Evolutionary conservation across 2,329 filamentous ascomycete genomes (phyloP).

Genomic region (Hypocreales sp.): DNA sequence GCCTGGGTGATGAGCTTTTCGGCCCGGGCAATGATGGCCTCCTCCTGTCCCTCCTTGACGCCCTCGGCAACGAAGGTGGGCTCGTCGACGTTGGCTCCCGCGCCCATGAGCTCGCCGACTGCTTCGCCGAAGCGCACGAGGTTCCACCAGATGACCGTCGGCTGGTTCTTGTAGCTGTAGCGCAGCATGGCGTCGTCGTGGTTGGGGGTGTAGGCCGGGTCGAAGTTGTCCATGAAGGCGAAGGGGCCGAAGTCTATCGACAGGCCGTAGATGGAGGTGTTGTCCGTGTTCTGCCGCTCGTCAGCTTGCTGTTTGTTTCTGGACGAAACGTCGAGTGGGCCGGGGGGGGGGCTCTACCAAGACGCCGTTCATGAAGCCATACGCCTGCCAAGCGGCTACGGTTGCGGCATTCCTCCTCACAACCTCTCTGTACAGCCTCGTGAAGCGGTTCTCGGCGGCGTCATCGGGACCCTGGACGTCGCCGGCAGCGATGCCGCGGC

Average conservation of each 20-base stretch:
- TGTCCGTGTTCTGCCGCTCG: constrained; percentile 79
- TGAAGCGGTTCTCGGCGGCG: constrained; percentile 70
- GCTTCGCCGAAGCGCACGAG: constrained; percentile 81
- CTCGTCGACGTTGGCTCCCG: constrained; percentile 57
- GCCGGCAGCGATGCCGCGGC: constrained; percentile 37
- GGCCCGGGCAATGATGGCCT: constrained; percentile 60
- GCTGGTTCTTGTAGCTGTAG: constrained; percentile 89
- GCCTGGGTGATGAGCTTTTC: constrained; percentile 68
- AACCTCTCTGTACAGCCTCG: constrained; percentile 76
- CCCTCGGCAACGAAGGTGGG: constrained; percentile 57
- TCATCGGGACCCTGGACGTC: constrained; percentile 52
- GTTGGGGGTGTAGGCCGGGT: constrained; percentile 88
- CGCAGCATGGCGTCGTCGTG: constrained; percentile 82
- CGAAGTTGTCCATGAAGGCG: constrained; percentile 94
- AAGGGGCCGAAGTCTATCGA: constrained; percentile 94
- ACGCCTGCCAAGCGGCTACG: constrained; percentile 90
- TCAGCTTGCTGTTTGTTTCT: too few relatives aligned
- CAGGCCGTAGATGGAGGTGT: constrained; percentile 79
- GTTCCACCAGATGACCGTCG: constrained; percentile 98
- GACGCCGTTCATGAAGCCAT: constrained; percentile 98
- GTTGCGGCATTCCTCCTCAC: constrained; percentile 72
- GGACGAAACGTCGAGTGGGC: too few relatives aligned
- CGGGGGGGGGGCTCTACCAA: constrained; percentile 26
- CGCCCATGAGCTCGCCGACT: constrained; percentile 74
- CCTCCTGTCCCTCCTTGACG: constrained; percentile 44